Conservation (phyloP, 345 rosid species). For the Laguncularia racemosa region DNA sequence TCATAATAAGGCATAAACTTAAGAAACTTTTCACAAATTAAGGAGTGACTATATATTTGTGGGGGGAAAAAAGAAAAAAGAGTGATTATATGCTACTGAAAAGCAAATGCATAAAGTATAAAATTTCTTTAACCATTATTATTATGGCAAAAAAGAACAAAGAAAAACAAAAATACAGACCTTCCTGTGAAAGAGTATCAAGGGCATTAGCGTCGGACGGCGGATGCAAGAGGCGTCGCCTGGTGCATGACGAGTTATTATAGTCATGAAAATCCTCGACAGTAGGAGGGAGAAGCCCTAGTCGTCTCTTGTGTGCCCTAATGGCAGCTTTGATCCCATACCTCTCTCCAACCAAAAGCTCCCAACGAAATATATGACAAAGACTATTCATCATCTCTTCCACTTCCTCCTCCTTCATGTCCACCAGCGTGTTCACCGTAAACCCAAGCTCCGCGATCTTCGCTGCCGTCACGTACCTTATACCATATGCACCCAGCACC, state of each 20-base stretch:
- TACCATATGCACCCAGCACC: slow-evolving; percentile 72
- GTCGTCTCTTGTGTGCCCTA: slow-evolving; percentile 74
- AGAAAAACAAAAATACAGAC: slow-evolving; percentile 30
- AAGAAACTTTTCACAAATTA: too few species aligned
- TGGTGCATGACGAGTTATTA: slow-evolving; percentile 3
- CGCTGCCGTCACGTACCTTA: slow-evolving; percentile 76
- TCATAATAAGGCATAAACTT: too few species aligned
- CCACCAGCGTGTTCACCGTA: slow-evolving; percentile 82
- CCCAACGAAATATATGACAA: slow-evolving; percentile 85
- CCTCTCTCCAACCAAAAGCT: slow-evolving; percentile 87
- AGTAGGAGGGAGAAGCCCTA: not conserved
- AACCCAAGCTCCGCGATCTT: slow-evolving; percentile 94
- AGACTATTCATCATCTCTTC: slow-evolving; percentile 98
- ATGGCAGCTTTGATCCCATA: slow-evolving; percentile 94
- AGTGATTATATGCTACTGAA: too few species aligned
- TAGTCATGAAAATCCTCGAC: too few species aligned
- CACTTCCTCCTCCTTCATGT: slow-evolving; percentile 92
- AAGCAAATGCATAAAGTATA: too few species aligned
- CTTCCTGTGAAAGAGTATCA: slow-evolving; percentile 96
- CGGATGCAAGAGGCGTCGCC: slow-evolving; percentile 41
- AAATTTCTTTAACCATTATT: too few species aligned
- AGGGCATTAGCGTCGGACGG: slow-evolving; percentile 45
- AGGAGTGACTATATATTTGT: too few species aligned
- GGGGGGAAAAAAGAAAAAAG: too few species aligned
- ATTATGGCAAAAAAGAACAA: too few species aligned